Conservation (phyloP, 164 flowering plant genomes). For the Macadamia integrifolia region DNA sequence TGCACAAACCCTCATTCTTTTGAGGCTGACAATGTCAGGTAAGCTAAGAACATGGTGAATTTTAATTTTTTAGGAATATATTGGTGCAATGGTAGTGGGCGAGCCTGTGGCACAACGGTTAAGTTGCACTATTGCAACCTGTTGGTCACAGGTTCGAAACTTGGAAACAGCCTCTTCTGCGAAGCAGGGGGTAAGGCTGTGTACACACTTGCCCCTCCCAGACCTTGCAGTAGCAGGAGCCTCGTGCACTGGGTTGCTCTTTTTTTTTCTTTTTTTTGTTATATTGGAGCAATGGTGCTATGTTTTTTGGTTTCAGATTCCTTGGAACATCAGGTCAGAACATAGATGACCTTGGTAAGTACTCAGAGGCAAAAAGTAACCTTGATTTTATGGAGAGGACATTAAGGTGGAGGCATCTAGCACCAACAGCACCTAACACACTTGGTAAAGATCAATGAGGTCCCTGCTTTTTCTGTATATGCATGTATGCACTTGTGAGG, state of each 20-base stretch:
- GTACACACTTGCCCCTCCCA: too few species aligned
- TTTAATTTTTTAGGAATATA: background rate
- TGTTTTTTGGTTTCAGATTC: constrained; percentile 41
- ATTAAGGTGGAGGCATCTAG: constrained; percentile 91
- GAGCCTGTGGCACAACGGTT: too few species aligned
- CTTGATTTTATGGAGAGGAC: constrained; percentile 93
- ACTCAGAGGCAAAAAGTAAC: constrained; percentile 66
- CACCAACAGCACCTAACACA: constrained; percentile 95
- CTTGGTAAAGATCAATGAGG: constrained; percentile 46
- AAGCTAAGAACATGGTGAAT: constrained; percentile 10
- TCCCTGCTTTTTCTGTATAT: background rate
- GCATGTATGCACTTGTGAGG: background rate
- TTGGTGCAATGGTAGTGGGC: too few species aligned
- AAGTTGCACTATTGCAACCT: too few species aligned
- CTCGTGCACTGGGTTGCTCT: too few species aligned
- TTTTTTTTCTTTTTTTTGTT: background rate
- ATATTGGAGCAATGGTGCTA: background rate
- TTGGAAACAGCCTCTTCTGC: too few species aligned
- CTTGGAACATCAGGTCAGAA: constrained; percentile 97
- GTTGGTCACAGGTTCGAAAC: too few species aligned
- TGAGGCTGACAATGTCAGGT: constrained; percentile 74
- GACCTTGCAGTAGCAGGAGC: too few species aligned
- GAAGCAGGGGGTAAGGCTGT: too few species aligned
- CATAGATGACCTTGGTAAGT: constrained; percentile 80
- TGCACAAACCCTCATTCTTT: constrained; percentile 92